A percentile compares a stretch with the other conserved stretches of the same genome.
These are phyloP conservation scores for Talaromyces sp. DNA, from an alignment of 2,329 filamentous ascomycete species.

Conservation along the genomic window DNA sequence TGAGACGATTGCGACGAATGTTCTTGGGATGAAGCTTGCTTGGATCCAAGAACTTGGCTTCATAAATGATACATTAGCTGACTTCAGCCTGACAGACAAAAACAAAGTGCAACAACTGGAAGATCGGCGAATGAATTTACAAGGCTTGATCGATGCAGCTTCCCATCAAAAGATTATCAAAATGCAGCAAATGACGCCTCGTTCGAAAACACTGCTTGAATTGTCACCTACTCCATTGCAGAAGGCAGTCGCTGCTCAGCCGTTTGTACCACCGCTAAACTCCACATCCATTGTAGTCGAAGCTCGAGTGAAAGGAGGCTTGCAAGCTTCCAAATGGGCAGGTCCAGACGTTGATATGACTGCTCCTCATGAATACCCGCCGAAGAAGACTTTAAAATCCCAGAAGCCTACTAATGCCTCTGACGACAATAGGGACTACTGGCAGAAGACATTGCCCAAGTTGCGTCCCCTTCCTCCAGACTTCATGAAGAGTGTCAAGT, in stretches of 20 bases:
- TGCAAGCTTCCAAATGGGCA: slow-evolving; percentile 11
- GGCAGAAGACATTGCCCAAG: slow-evolving; percentile 15
- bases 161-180: neutral
- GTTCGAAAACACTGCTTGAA: neutral
- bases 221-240: slow-evolving; percentile 9
- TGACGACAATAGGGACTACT: neutral
- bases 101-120: slow-evolving; percentile 17
- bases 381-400: neutral
- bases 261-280: slow-evolving; percentile 18
- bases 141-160: slow-evolving; percentile 17
- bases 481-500: neutral
- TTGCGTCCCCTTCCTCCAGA: neutral
- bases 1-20: neutral
- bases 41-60: slow-evolving; percentile 22
- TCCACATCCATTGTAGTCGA: slow-evolving; percentile 14
- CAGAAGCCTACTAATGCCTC: neutral
- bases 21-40: neutral
- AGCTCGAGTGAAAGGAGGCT: neutral
- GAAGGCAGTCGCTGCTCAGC: slow-evolving; percentile 18
- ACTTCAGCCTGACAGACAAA: slow-evolving; percentile 13
- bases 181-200: neutral
- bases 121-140: slow-evolving; percentile 21
- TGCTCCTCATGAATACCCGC: neutral
- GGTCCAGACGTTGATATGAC: neutral
- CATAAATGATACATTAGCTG: slow-evolving; percentile 23